Evolutionary conservation across 225 moss, liverwort and hornwort genomes (phyloP), one percentile per base, ranked within the genome.

Genomic region (Physcomitrium patens): DNA sequence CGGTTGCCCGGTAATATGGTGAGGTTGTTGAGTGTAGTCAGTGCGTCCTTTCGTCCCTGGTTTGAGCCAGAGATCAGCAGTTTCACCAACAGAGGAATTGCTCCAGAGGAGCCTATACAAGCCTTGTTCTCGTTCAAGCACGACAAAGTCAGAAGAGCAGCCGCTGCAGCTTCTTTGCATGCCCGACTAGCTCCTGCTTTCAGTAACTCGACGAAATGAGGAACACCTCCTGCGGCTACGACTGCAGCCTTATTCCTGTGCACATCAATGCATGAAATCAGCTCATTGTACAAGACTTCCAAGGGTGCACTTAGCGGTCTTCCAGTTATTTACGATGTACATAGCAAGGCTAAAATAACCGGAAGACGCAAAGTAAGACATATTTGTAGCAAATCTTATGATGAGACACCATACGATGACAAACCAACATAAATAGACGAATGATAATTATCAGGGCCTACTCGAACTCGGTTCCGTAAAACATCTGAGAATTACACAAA

Each of bases 151-250:
- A 92, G 79, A 47, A 94, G 82, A 49, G 92, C 92, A 14, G 90
- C 94, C 61, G 89, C 94, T 9, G 94, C 94, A 37, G 92, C 92
- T 78, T 94, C 94, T 84, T 92, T 94, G 70, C 86, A 89, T 42
- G 81, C 79, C 57, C 86, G 86, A 37, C 80, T 89, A 51, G 92
- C 87, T 63, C 90, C 89, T 15, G 85, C 89, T 85, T 90, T 90
- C 69, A 94, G 80, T 59, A 94, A 69, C 56, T 85, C 90, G 50
- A 94, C 90, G 23, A 94, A 78, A 51, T 89, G 80, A 13, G 92
- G 90, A 41, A 94, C 94, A 26, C 85, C 89, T 63, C 90, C 94
- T 27, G 90, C 92, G 19, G 79, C 86, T 43, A 87, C 90, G 11
- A 94, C 89, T 46, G 88, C 85, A 12, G 87, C 92, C 86, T 94